Evolutionary conservation across 2,329 filamentous ascomycete species (phyloP).

Genomic region (Xylaria multiplex): DNA sequence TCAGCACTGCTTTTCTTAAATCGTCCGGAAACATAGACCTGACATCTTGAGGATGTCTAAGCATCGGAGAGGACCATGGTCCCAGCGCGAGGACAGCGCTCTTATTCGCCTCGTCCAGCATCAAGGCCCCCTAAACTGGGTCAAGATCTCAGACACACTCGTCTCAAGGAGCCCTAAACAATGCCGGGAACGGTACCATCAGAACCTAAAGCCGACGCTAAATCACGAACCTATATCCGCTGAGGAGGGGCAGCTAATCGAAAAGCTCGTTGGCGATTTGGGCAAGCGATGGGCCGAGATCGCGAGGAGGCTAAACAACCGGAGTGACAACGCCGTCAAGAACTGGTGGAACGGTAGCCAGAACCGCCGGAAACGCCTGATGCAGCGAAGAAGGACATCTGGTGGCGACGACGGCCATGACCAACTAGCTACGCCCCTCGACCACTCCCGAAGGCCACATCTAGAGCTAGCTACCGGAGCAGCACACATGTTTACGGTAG

Average conservation of each 20-base stretch:
- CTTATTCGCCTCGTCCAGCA: slow-evolving; percentile 76
- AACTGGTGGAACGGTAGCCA: slow-evolving; percentile 98
- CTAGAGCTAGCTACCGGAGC: slow-evolving; percentile 28
- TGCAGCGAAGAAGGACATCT: slow-evolving; percentile 49
- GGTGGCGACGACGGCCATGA: slow-evolving; percentile 45
- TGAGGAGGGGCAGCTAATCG: slow-evolving; percentile 77
- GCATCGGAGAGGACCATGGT: slow-evolving; percentile 79
- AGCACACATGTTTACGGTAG: slow-evolving; percentile 18
- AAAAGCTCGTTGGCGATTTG: slow-evolving; percentile 78
- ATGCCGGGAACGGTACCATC: slow-evolving; percentile 92
- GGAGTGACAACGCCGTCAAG: slow-evolving; percentile 95
- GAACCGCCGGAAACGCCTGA: slow-evolving; percentile 75
- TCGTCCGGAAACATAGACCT: neutral
- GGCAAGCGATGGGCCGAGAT: slow-evolving; percentile 96
- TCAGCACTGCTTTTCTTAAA: neutral
- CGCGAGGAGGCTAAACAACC: slow-evolving; percentile 79
- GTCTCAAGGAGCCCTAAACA: slow-evolving; percentile 88
- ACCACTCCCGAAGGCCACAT: slow-evolving; percentile 30
- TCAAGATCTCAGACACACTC: slow-evolving; percentile 81
- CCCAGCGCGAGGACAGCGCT: slow-evolving; percentile 76
- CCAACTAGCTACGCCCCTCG: slow-evolving; percentile 12
- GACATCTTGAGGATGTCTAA: slow-evolving; percentile 29
- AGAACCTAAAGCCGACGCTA: slow-evolving; percentile 83
- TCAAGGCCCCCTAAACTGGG: slow-evolving; percentile 88
- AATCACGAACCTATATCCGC: slow-evolving; percentile 78